Evolutionary conservation across 768 basidiomycete species (phyloP).

Genomic region (Mrakia frigida): DNA sequence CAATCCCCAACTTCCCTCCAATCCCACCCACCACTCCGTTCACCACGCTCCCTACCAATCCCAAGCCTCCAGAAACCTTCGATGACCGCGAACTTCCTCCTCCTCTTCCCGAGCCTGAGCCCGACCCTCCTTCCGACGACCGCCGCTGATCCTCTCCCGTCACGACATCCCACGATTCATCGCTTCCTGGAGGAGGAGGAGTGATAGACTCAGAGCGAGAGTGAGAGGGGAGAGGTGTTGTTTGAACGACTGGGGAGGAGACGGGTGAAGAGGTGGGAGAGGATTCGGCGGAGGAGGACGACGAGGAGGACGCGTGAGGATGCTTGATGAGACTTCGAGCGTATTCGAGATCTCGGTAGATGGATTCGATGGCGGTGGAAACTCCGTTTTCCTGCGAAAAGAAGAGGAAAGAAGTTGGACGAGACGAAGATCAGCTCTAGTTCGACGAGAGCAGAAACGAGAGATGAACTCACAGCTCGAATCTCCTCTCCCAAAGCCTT

Average conservation of each 20-base stretch:
- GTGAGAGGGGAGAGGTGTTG: background rate
- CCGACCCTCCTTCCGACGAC: background rate
- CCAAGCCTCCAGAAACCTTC: background rate
- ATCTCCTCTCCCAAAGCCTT: constrained; percentile 80
- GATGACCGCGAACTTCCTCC: too few relatives aligned
- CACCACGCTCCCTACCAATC: background rate
- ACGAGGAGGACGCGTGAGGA: background rate
- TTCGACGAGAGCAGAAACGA: background rate
- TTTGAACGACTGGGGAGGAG: background rate
- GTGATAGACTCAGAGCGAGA: background rate
- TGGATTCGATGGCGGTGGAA: constrained; percentile 81
- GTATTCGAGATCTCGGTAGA: constrained; percentile 94
- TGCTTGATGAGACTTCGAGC: constrained; percentile 79
- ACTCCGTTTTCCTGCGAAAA: constrained; percentile 73
- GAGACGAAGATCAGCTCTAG: background rate
- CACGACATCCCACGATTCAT: constrained; percentile 25
- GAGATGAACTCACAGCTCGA: constrained; percentile 46
- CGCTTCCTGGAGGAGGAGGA: background rate
- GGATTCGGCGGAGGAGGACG: constrained; percentile 8
- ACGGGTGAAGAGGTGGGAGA: constrained; percentile 9
- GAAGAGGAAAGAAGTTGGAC: background rate
- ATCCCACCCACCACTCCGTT: constrained; percentile 10
- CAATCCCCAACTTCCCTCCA: constrained; percentile 4
- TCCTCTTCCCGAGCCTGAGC: too few relatives aligned
- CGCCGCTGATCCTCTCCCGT: background rate